phyloP scores from a whole-genome alignment of 805 yeast species.

The Metschnikowia proteae region DNA sequence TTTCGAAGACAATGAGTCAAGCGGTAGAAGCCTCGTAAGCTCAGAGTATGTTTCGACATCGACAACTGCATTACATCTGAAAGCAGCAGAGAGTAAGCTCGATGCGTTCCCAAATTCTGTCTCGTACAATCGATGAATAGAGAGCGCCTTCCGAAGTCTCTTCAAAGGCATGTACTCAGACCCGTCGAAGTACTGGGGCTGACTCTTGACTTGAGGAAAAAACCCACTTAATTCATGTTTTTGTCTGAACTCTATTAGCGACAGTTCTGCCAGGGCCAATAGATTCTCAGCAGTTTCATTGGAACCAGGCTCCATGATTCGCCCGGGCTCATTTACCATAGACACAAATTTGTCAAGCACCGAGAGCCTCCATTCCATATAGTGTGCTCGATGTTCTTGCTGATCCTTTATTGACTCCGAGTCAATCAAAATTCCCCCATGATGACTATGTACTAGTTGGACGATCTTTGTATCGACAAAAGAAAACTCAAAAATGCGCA shows the following conservation, averaged over 20 bases:
- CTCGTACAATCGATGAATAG: slow-evolving; percentile 3
- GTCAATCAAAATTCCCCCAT: slow-evolving; percentile 6
- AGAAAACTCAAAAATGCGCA: slow-evolving; percentile 12
- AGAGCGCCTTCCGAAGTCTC: neutral
- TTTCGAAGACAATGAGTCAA: neutral
- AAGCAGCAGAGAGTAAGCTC: slow-evolving; percentile 7
- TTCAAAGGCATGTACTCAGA: neutral
- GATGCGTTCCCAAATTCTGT: slow-evolving; percentile 6
- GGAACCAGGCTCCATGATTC: neutral
- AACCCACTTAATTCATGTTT: slow-evolving; percentile 4
- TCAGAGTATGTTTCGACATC: neutral
- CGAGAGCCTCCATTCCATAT: slow-evolving; percentile 14
- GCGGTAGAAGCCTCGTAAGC: neutral
- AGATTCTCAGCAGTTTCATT: slow-evolving; percentile 4
- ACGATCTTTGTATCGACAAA: slow-evolving; percentile 14
- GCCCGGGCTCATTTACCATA: slow-evolving; percentile 5
- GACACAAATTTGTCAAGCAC: slow-evolving; percentile 9
- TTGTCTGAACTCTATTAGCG: slow-evolving; percentile 3
- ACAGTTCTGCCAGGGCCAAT: slow-evolving; percentile 7
- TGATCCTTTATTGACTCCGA: neutral
- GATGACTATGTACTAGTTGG: slow-evolving; percentile 2
- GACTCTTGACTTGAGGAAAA: slow-evolving; percentile 3
- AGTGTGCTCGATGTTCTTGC: slow-evolving; percentile 4
- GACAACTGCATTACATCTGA: neutral
- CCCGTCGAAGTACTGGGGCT: neutral